Evolutionary conservation across 306 rosid genomes (phyloP).

Genomic region (Hippophae gyantsensis): DNA sequence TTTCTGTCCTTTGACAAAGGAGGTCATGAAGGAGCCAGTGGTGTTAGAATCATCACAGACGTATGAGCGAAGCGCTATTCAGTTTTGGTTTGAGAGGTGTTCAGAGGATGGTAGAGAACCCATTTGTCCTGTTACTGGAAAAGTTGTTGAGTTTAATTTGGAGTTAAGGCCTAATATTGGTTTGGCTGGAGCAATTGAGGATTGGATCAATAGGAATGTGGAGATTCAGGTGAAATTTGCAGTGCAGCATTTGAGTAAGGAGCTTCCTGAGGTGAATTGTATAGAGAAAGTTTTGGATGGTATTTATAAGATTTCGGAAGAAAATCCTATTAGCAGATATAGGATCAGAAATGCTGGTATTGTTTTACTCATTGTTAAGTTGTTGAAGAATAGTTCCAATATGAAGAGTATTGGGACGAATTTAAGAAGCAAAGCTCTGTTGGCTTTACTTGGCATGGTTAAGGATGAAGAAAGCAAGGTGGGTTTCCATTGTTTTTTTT

Average conservation of each 20-base stretch:
- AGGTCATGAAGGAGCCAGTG: slow-evolving; percentile 50
- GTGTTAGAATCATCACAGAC: slow-evolving; percentile 45
- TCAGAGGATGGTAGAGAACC: slow-evolving; percentile 33
- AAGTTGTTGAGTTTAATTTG: slow-evolving; percentile 23
- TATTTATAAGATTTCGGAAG: slow-evolving; percentile 33
- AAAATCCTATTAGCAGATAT: slow-evolving; percentile 33
- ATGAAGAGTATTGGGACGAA: slow-evolving; percentile 30
- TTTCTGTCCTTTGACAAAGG: slow-evolving; percentile 43
- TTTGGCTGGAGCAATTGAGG: slow-evolving; percentile 44
- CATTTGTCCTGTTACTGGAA: slow-evolving; percentile 45
- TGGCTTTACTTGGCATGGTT: slow-evolving; percentile 37
- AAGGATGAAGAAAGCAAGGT: slow-evolving; percentile 64
- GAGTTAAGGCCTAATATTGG: slow-evolving; percentile 46
- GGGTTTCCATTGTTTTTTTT: slow-evolving; percentile 4
- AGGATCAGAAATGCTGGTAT: slow-evolving; percentile 35
- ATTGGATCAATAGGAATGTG: slow-evolving; percentile 37
- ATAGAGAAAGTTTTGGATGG: slow-evolving; percentile 26
- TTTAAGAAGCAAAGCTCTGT: slow-evolving; percentile 43
- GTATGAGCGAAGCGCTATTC: slow-evolving; percentile 39
- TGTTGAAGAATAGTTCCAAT: slow-evolving; percentile 36
- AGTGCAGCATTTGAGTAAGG: slow-evolving; percentile 22
- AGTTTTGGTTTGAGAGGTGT: slow-evolving; percentile 43
- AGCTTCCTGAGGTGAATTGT: slow-evolving; percentile 21
- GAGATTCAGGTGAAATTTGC: slow-evolving; percentile 30
- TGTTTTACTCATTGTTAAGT: slow-evolving; percentile 23